These are phyloP conservation scores for Leccinum subfulvum DNA, from an alignment of 1,284 basidiomycete genomes.

Conservation along the genomic window DNA sequence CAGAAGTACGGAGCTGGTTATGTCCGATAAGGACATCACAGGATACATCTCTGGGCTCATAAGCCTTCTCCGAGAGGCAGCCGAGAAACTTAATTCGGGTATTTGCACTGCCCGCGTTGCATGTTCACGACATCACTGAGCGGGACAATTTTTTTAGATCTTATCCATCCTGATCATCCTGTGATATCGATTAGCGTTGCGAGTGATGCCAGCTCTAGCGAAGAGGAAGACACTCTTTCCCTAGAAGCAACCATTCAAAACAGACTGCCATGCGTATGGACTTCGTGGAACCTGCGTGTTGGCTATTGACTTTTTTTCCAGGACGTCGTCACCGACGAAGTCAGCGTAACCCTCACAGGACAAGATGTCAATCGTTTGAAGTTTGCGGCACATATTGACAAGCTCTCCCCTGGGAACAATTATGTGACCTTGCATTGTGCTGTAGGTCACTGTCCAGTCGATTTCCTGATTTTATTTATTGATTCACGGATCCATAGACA, in stretches of 20 bases:
- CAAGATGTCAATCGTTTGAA: slow-evolving; percentile 55
- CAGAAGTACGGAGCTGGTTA: slow-evolving; percentile 49
- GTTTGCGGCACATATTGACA: slow-evolving; percentile 41
- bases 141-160: slow-evolving; percentile 46
- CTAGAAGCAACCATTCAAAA: slow-evolving; percentile 61
- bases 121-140: slow-evolving; percentile 13
- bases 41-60: slow-evolving; percentile 58
- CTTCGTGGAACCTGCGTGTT: slow-evolving; percentile 4
- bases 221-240: slow-evolving; percentile 62
- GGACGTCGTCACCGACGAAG: slow-evolving; percentile 51
- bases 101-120: slow-evolving; percentile 1
- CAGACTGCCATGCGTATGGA: slow-evolving; percentile 65
- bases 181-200: slow-evolving; percentile 53
- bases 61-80: slow-evolving; percentile 46
- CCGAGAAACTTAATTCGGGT: slow-evolving; percentile 60
- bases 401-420: slow-evolving; percentile 55
- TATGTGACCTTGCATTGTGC: slow-evolving; percentile 61
- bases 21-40: slow-evolving; percentile 48
- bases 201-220: slow-evolving; percentile 46
- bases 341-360: slow-evolving; percentile 52
- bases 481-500: slow-evolving; percentile 44
- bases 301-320: slow-evolving; percentile 24
- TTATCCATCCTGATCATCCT: slow-evolving; percentile 67
- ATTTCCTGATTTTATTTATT: neutral
- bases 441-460: slow-evolving; percentile 45